These are phyloP conservation scores for Termitomyces titanicus DNA, from an alignment of 768 basidiomycete genomes.

Conservation along the genomic window DNA sequence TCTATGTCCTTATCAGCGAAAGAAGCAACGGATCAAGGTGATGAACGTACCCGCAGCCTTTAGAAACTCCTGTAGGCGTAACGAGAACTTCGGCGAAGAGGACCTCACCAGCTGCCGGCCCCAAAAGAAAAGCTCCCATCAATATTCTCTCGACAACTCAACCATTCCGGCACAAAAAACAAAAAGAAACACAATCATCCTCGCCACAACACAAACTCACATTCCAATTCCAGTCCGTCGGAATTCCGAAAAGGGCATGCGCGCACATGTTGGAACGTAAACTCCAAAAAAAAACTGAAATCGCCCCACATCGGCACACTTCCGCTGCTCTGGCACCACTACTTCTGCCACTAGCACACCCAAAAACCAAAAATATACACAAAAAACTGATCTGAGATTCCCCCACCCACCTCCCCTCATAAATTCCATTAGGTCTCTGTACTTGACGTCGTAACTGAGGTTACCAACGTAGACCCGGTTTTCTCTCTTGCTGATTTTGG, in stretches of 20 bases:
- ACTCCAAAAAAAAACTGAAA: slow-evolving; percentile 18
- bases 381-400: slow-evolving; percentile 62
- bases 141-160: slow-evolving; percentile 83
- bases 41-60: slow-evolving; percentile 92
- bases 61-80: slow-evolving; percentile 94
- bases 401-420: slow-evolving; percentile 99
- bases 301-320: slow-evolving; percentile 15
- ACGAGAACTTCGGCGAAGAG: slow-evolving; percentile 99
- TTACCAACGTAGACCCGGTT: slow-evolving; percentile 99
- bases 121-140: slow-evolving; percentile 90
- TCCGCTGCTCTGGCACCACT: slow-evolving; percentile 22
- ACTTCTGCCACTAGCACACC: slow-evolving; percentile 29
- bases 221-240: slow-evolving; percentile 35
- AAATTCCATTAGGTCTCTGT: slow-evolving; percentile 98
- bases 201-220: slow-evolving; percentile 29
- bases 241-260: slow-evolving; percentile 13
- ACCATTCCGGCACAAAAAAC: slow-evolving; percentile 45
- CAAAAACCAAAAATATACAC: slow-evolving; percentile 31
- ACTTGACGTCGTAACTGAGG: slow-evolving; percentile 97
- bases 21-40: neutral
- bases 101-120: slow-evolving; percentile 97
- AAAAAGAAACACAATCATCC: slow-evolving; percentile 33
- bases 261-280: slow-evolving; percentile 18
- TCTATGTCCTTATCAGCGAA: slow-evolving; percentile 38
- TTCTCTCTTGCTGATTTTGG: slow-evolving; percentile 96